Evolutionary conservation across 2,329 filamentous ascomycete genomes (phyloP).

Genomic region (Fusarium sp.): DNA sequence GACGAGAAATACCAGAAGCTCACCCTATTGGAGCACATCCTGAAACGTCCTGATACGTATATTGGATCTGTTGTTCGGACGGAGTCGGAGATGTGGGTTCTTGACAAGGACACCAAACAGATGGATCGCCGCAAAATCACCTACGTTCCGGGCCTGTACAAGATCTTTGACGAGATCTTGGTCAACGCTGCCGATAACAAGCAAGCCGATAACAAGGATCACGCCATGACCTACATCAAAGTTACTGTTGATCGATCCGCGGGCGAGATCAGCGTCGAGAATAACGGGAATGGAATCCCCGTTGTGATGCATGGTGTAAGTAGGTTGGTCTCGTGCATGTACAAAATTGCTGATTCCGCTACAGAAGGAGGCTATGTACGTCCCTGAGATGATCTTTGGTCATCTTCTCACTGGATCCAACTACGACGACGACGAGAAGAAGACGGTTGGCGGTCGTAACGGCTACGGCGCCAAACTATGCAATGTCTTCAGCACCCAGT

Average conservation of each 20-base stretch:
- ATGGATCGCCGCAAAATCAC: slow-evolving; percentile 90
- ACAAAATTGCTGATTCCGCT: too few species aligned
- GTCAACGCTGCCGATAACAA: slow-evolving; percentile 99
- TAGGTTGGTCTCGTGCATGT: too few species aligned
- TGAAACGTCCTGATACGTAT: slow-evolving; percentile 97
- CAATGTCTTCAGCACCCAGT: slow-evolving; percentile 96
- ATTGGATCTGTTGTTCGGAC: slow-evolving; percentile 93
- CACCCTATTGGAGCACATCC: slow-evolving; percentile 77
- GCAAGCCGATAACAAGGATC: slow-evolving; percentile 74
- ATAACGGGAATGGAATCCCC: slow-evolving; percentile 96
- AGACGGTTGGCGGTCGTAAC: slow-evolving; percentile 96
- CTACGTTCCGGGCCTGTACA: slow-evolving; percentile 95
- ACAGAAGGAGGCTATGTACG: slow-evolving; percentile 87
- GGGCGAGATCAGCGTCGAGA: slow-evolving; percentile 91
- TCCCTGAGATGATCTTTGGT: slow-evolving; percentile 97
- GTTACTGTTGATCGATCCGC: slow-evolving; percentile 82
- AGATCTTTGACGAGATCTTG: slow-evolving; percentile 98
- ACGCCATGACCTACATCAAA: slow-evolving; percentile 85
- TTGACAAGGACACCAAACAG: slow-evolving; percentile 80
- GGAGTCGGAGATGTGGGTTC: slow-evolving; percentile 94
- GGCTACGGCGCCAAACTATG: slow-evolving; percentile 98
- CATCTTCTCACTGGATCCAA: slow-evolving; percentile 96
- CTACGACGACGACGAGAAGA: slow-evolving; percentile 93
- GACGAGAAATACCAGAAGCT: neutral
- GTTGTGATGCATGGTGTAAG: slow-evolving; percentile 79